Evolutionary conservation across 352 stramenopile genomes (phyloP).

Genomic region (Pythium sp.): DNA sequence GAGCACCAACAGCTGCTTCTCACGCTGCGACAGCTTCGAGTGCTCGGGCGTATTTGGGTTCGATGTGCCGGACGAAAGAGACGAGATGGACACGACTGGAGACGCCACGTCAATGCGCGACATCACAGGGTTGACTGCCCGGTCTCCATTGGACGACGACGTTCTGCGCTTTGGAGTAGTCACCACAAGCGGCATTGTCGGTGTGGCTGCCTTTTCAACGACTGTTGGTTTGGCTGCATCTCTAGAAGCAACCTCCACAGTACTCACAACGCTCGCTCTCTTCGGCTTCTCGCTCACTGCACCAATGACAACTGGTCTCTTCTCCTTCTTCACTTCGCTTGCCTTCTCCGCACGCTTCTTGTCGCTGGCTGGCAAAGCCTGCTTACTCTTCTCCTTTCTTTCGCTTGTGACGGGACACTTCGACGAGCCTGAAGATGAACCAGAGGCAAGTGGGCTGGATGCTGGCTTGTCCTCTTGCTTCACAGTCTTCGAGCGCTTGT

Average conservation of each 20-base stretch:
- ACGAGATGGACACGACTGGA: constrained; percentile 72
- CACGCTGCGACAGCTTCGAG: constrained; percentile 27
- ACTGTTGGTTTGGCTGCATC: background rate
- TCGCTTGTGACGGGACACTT: background rate
- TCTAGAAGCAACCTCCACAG: background rate
- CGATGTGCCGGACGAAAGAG: constrained; percentile 48
- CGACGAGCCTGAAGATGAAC: background rate
- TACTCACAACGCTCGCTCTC: background rate
- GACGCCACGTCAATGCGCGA: constrained; percentile 38
- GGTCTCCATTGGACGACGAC: background rate
- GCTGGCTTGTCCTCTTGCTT: constrained; percentile 3
- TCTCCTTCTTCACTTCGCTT: constrained; percentile 1
- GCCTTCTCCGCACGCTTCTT: constrained; percentile 7
- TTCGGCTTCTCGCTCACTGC: constrained; percentile 12
- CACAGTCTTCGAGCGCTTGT: background rate
- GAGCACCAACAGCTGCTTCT: constrained; percentile 35
- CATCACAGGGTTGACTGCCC: constrained; percentile 8
- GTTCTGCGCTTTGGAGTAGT: constrained; percentile 33
- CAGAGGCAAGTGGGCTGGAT: background rate
- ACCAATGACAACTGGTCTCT: background rate
- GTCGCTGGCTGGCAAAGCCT: background rate
- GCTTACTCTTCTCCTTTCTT: constrained; percentile 6
- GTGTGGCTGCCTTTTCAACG: background rate
- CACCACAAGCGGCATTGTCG: constrained; percentile 14
- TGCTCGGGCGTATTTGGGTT: constrained; percentile 68